Conservation (phyloP, 139 green algal species). For the Eudorina sp. region DNA sequence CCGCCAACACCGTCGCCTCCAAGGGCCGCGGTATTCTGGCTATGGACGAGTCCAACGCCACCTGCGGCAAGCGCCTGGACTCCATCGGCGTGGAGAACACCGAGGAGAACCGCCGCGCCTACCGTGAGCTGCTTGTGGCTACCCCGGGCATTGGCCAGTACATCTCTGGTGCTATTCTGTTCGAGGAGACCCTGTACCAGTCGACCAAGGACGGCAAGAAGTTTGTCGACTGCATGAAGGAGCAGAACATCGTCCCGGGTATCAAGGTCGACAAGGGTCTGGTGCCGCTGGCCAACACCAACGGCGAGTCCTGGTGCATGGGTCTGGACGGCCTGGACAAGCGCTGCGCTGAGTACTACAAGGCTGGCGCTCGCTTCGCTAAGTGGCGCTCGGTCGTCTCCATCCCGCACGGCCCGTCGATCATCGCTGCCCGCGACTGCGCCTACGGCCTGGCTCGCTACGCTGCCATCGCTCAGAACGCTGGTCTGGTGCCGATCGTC, state of each 20-base stretch:
- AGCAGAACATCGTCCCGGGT: constrained; percentile 87
- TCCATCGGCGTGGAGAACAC: constrained; percentile 99
- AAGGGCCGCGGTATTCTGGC: constrained; percentile 94
- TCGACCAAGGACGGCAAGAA: constrained; percentile 80
- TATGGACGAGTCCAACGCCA: constrained; percentile 99
- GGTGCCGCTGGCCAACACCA: constrained; percentile 92
- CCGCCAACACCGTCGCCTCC: constrained; percentile 87
- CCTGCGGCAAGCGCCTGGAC: constrained; percentile 95
- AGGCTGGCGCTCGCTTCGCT: constrained; percentile 95
- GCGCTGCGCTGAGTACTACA: constrained; percentile 97
- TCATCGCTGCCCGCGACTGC: constrained; percentile 89
- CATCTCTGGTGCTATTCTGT: constrained; percentile 95
- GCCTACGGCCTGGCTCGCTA: constrained; percentile 98
- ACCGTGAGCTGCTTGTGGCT: constrained; percentile 96
- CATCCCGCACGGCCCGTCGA: constrained; percentile 88
- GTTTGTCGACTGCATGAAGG: constrained; percentile 91
- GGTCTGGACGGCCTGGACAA: constrained; percentile 96
- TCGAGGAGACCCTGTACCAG: constrained; percentile 99
- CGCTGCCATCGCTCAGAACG: constrained; percentile 94
- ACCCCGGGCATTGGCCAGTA: constrained; percentile 93
- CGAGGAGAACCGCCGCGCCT: constrained; percentile 96
- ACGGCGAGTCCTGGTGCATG: constrained; percentile 94
- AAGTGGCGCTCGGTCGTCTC: constrained; percentile 97
- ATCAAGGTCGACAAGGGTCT: constrained; percentile 99
- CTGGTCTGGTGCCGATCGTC: constrained; percentile 97